A percentile compares a stretch with the other conserved stretches of the same genome.
Evolutionary conservation across 495 filamentous ascomycete genomes (phyloP).

Genomic region (Penicillium diatomitis): DNA sequence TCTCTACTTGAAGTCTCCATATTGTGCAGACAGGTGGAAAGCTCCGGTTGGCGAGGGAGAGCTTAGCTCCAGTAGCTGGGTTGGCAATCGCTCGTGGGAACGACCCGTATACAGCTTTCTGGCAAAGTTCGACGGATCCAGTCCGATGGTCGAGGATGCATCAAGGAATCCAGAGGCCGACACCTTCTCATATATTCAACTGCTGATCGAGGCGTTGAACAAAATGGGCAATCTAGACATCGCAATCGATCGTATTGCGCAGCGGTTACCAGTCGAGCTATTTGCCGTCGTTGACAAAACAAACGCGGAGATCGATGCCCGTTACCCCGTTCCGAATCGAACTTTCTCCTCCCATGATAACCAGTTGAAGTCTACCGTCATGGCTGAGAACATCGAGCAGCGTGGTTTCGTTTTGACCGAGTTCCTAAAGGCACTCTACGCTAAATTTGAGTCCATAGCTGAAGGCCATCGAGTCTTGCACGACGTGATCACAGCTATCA

Average conservation of each 20-base stretch:
- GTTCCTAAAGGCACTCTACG: constrained; percentile 83
- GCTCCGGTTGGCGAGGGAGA: constrained; percentile 41
- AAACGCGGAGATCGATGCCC: constrained; percentile 83
- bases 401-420: constrained; percentile 79
- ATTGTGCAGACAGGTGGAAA: constrained; percentile 93
- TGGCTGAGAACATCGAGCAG: constrained; percentile 57
- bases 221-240: constrained; percentile 76
- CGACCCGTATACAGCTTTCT: constrained; percentile 70
- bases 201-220: constrained; percentile 82
- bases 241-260: constrained; percentile 82
- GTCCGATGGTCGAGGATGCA: constrained; percentile 69
- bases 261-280: constrained; percentile 86
- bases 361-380: constrained; percentile 41
- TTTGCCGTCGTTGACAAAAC: constrained; percentile 92
- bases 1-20: constrained; percentile 92
- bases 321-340: constrained; percentile 64
- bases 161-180: constrained; percentile 91
- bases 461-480: constrained; percentile 92
- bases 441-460: constrained; percentile 93
- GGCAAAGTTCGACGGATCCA: constrained; percentile 64
- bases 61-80: constrained; percentile 34
- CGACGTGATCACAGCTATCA: constrained; percentile 75
- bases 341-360: constrained; percentile 42
- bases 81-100: constrained; percentile 34
- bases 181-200: constrained; percentile 83